Evolutionary conservation across 331 rosid species (phyloP).

Genomic region (Prunus yedoensis): DNA sequence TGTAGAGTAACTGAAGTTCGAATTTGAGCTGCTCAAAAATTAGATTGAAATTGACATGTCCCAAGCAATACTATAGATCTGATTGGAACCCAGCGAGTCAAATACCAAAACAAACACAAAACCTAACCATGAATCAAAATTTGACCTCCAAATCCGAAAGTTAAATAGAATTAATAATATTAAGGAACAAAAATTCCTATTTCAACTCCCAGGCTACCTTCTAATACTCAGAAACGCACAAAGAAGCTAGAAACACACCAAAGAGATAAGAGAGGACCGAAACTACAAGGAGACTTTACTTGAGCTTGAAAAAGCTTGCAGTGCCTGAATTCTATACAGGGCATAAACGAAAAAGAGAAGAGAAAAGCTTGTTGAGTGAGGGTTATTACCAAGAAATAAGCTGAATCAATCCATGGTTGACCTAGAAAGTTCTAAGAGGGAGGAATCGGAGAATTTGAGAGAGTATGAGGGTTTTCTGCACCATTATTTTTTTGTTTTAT

Average conservation of each 20-base stretch:
- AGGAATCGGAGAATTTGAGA: conserved; percentile 26
- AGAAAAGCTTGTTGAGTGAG: background rate
- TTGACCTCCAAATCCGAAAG: background rate
- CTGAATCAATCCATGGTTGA: conserved; percentile 52
- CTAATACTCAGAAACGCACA: background rate
- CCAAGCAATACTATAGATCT: conserved; percentile 1
- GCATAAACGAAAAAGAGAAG: background rate
- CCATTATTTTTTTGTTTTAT: conserved; percentile 17
- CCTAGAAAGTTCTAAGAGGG: conserved; percentile 15
- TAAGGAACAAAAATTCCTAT: background rate
- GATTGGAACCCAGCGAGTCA: background rate
- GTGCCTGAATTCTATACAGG: background rate
- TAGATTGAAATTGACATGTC: background rate
- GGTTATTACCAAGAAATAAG: conserved; percentile 36
- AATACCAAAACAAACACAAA: background rate
- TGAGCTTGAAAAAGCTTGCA: background rate
- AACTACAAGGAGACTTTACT: background rate
- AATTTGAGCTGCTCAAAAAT: background rate
- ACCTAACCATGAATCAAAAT: background rate
- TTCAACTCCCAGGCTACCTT: background rate
- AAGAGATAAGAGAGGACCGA: background rate
- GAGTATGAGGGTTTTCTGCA: conserved; percentile 26
- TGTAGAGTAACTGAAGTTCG: background rate
- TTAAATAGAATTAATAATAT: too few relatives aligned
- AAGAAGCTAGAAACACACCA: background rate